A percentile compares a stretch with the other conserved stretches of the same genome.
phyloP scores from a whole-genome alignment of 164 flowering plant genomes.

The Chimonanthus praecox region DNA sequence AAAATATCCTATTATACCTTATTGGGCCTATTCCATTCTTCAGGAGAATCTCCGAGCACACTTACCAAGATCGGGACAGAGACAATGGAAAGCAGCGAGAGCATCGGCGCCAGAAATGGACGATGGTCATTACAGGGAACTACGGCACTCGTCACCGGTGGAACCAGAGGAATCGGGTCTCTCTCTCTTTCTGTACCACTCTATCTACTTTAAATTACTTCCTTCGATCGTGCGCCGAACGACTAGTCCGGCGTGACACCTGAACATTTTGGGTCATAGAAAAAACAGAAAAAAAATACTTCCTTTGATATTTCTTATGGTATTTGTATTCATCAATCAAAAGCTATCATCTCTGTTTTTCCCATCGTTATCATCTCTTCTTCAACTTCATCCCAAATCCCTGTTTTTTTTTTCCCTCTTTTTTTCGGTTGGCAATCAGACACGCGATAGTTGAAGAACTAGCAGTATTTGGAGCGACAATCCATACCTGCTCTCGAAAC shows the following conservation, averaged over 20 bases:
- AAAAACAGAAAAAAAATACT: neutral
- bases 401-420: neutral
- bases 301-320: too few relatives aligned
- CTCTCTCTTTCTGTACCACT: neutral
- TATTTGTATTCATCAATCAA: too few relatives aligned
- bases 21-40: too few relatives aligned
- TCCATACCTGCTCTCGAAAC: conserved; percentile 38
- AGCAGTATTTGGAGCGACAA: conserved; percentile 37
- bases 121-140: conserved; percentile 35
- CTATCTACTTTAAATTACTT: too few relatives aligned
- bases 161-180: conserved; percentile 46
- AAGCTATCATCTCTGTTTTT: too few relatives aligned
- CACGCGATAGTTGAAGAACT: conserved; percentile 42
- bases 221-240: neutral
- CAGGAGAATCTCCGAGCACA: too few relatives aligned
- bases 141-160: conserved; percentile 45
- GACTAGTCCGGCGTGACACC: too few relatives aligned
- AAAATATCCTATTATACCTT: too few relatives aligned
- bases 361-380: neutral
- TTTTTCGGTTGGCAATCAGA: conserved; percentile 9
- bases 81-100: neutral
- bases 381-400: neutral
- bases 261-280: too few relatives aligned
- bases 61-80: too few relatives aligned
- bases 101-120: neutral